Base-by-base conservation (phyloP, 192 early-diverging fungal species). In the Coemansia sp. region DNA sequence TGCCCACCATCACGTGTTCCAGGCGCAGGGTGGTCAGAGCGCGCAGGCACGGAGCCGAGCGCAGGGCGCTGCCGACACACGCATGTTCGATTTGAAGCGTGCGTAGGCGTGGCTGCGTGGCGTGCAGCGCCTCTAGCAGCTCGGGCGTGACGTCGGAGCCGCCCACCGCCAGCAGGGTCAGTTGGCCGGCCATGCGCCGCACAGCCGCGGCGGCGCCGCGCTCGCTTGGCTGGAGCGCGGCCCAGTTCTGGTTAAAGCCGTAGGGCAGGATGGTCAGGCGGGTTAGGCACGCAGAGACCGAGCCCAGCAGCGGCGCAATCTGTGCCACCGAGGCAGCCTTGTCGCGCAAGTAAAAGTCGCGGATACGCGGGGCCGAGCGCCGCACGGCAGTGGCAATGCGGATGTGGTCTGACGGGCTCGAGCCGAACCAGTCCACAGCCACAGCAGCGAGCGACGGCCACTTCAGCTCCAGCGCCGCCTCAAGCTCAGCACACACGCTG, bases 221-320 rank as follows among this genome's bases (percentile, higher is more conserved):
- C 55, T 74, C 72, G 65, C 12, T 33, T 2, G 73, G 69, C 18
- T 14, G 52, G 59, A 81, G 78, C 10, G 70, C 69, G n/a, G 43
- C 59, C 78, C 78, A 81, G 28, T 50, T 66, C 69, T 66, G 66
- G 67, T 69, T 71, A 59, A 75, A 81, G 20, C 78, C 78, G 61
- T 75, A 76, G 18, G 78, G 78, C 66, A 23, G 50, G 11, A 73
- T 33, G 4, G 73, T 73, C 59, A 81, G 67, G 21, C 73, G 69
- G 28, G 59, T 38, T 11, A 81, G 18, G 31, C 59, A 28, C 8
- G 67, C 53, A 20, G 28, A 10, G 26, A 21, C 39, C 12, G 38
- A 56, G 57, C 72, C 64, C 23, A 68, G 21, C 47, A 68, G 55
- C 8, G 56, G 48, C 0, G 62, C 66, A 25, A 69, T 25, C 53